Percentiles rank a stretch among this genome's conserved stretches.
phyloP scores from a whole-genome alignment of 1,139 yeast genomes.

The Arxiozyma bovina region DNA sequence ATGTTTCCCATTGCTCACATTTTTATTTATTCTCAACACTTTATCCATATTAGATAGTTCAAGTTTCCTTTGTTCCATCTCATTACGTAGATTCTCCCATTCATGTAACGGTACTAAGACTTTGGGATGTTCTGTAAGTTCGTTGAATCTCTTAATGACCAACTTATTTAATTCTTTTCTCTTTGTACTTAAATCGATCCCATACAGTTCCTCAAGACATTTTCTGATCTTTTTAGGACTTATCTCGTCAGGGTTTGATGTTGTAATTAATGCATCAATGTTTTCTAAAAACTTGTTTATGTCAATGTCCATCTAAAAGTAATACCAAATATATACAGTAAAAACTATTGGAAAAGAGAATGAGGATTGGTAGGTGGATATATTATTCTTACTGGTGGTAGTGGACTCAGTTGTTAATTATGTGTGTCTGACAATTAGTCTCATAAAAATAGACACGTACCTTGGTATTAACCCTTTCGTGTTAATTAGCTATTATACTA shows the following conservation, averaged over 20 bases:
- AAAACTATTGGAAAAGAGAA: not conserved
- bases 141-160: slow-evolving; percentile 52
- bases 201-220: slow-evolving; percentile 62
- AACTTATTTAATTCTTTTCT: slow-evolving; percentile 54
- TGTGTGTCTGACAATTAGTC: not conserved
- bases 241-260: slow-evolving; percentile 62
- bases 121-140: slow-evolving; percentile 32
- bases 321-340: too few species aligned
- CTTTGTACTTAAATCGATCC: slow-evolving; percentile 43
- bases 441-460: too few species aligned
- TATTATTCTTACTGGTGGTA: not conserved
- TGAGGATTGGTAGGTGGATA: not conserved
- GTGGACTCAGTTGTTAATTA: not conserved
- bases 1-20: not conserved
- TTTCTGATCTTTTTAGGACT: slow-evolving; percentile 64
- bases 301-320: not conserved
- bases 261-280: slow-evolving; percentile 67
- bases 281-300: slow-evolving; percentile 45
- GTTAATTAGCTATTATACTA: not conserved
- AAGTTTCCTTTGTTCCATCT: not conserved
- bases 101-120: slow-evolving; percentile 23
- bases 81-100: slow-evolving; percentile 13
- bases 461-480: too few species aligned
- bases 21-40: slow-evolving; percentile 24
- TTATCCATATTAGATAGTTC: slow-evolving; percentile 12